Evolutionary conservation across 768 basidiomycete species (phyloP).

Genomic region (Lyophyllum semitale): DNA sequence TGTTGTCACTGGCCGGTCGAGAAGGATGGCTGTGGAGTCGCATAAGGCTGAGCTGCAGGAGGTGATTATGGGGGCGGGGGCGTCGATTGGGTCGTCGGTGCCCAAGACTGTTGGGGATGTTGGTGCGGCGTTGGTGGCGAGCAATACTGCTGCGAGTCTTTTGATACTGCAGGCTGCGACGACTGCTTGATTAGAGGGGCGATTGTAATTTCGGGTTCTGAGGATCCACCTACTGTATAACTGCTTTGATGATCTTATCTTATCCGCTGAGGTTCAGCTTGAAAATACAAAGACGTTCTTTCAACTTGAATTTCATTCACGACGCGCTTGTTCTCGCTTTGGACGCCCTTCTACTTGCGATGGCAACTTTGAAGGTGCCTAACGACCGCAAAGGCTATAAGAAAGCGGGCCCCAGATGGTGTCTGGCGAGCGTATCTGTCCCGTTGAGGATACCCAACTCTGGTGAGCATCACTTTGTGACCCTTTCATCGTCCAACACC

Average conservation of each 20-base stretch:
- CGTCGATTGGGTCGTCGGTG: conserved; percentile 54
- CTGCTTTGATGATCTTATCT: background rate
- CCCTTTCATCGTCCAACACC: background rate
- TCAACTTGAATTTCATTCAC: background rate
- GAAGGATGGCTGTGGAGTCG: conserved; percentile 63
- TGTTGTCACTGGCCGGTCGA: conserved; percentile 72
- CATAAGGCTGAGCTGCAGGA: conserved; percentile 60
- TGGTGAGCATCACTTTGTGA: background rate
- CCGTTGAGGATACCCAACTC: conserved; percentile 2
- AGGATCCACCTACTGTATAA: background rate
- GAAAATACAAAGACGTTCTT: background rate
- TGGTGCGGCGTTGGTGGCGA: conserved; percentile 65
- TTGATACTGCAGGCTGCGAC: conserved; percentile 49
- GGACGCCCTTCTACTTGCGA: background rate
- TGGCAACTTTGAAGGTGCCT: background rate
- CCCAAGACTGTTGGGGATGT: conserved; percentile 78
- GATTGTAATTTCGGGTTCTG: background rate
- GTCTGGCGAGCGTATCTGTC: background rate
- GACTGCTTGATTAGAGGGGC: background rate
- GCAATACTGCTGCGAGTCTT: conserved; percentile 49
- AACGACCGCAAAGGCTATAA: conserved; percentile 3
- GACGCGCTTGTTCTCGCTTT: conserved; percentile 6
- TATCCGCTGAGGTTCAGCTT: background rate
- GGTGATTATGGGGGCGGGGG: conserved; percentile 41
- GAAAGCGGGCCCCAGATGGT: no score